Conservation (phyloP, 1,284 basidiomycete genomes). For the Fomitopsis palustris region DNA sequence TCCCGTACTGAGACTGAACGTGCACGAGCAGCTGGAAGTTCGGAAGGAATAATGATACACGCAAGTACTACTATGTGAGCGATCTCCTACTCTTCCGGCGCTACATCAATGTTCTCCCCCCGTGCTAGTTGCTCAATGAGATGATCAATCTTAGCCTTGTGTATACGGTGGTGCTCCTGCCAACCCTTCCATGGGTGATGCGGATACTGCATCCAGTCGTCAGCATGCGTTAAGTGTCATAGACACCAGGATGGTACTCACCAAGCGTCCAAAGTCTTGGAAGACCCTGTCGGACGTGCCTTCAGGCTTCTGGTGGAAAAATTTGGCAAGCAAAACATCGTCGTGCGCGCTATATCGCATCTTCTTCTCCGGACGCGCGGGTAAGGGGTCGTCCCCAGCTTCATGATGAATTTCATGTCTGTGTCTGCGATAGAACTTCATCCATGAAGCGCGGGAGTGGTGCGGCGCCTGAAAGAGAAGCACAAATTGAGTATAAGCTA, state of each 20-base stretch:
- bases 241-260: conserved; percentile 27
- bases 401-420: conserved; percentile 72
- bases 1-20: neutral
- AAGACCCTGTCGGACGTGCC: conserved; percentile 80
- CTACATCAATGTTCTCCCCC: conserved; percentile 53
- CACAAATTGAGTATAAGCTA: neutral
- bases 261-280: conserved; percentile 66
- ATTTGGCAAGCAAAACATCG: conserved; percentile 71
- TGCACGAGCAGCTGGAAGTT: neutral
- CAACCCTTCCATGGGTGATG: conserved; percentile 89
- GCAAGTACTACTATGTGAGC: neutral
- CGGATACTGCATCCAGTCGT: conserved; percentile 48
- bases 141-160: conserved; percentile 80
- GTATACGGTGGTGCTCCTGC: conserved; percentile 84
- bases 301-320: conserved; percentile 64
- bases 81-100: conserved; percentile 12
- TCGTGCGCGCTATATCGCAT: conserved; percentile 76
- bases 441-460: conserved; percentile 84
- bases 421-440: conserved; percentile 84
- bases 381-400: conserved; percentile 63
- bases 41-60: neutral
- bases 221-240: conserved; percentile 3
- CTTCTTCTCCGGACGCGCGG: conserved; percentile 75
- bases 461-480: conserved; percentile 60
- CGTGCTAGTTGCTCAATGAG: conserved; percentile 55